Conservation (phyloP, 176 grass and related monocot genomes). For the Tuctoria greenei region DNA sequence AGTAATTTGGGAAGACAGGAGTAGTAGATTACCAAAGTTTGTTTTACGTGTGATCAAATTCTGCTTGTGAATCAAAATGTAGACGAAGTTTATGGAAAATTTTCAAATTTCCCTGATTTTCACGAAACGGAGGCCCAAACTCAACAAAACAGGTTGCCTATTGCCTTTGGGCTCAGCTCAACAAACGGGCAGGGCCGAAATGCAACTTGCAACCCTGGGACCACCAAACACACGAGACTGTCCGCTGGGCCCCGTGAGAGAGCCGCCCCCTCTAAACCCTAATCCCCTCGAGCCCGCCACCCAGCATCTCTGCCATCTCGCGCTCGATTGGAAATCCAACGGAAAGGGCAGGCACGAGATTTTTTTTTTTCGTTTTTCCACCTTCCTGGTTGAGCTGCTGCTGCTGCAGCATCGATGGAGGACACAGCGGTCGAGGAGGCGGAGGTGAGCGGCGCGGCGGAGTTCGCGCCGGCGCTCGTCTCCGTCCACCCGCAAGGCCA, state of each 20-base stretch:
- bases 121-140: background rate
- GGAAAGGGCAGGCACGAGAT: background rate
- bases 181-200: background rate
- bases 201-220: background rate
- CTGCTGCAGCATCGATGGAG: slow-evolving; percentile 33
- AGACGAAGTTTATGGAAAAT: too few relatives aligned
- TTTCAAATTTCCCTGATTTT: too few relatives aligned
- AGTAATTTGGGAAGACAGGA: too few relatives aligned
- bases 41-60: too few relatives aligned
- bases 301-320: slow-evolving; percentile 1
- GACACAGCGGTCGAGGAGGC: slow-evolving; percentile 53
- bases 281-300: slow-evolving; percentile 7
- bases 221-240: background rate
- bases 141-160: background rate
- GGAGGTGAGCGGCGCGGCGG: slow-evolving; percentile 50
- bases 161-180: background rate
- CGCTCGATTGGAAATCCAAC: slow-evolving; percentile 47
- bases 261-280: slow-evolving; percentile 35
- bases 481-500: slow-evolving; percentile 59
- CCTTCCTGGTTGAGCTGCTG: background rate
- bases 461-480: slow-evolving; percentile 78
- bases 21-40: too few relatives aligned
- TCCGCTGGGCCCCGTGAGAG: background rate
- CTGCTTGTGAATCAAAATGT: too few relatives aligned
- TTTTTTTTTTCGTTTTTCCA: background rate